These are phyloP conservation scores for Rhododendron vialii DNA, from an alignment of 148 eudicot genomes.

Conservation along the genomic window DNA sequence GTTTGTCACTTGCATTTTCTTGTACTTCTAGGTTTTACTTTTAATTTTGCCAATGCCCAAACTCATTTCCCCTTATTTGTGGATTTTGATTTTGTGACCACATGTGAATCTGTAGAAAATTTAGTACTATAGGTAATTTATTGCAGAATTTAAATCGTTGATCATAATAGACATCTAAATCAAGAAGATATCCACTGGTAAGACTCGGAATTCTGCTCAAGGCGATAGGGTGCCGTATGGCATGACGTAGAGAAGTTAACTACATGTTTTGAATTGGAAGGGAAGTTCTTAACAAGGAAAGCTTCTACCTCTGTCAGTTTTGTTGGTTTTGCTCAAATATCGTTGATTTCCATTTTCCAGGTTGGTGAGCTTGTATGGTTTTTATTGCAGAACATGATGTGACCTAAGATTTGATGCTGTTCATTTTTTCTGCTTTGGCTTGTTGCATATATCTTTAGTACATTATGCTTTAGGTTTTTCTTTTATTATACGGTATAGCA, in stretches of 20 bases:
- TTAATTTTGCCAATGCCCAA: not conserved
- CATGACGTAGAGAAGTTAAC: not conserved
- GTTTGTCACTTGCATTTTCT: not conserved
- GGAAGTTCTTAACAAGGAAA: not conserved
- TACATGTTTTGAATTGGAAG: not conserved
- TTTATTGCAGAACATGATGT: not conserved
- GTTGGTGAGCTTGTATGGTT: not conserved
- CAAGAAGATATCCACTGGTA: not conserved
- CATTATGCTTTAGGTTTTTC: not conserved
- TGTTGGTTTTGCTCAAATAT: not conserved
- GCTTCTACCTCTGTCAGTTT: not conserved
- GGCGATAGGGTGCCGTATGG: not conserved
- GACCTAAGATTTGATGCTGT: not conserved
- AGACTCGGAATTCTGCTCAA: not conserved
- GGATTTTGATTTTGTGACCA: not conserved
- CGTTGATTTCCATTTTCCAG: not conserved
- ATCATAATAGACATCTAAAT: not conserved
- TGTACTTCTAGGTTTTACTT: not conserved
- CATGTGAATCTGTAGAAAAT: not conserved
- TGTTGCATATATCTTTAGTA: not conserved
- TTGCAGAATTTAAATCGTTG: not conserved
- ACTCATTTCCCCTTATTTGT: not conserved
- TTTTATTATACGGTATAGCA: not conserved
- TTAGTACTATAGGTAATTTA: not conserved
- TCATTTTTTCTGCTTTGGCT: not conserved